A percentile compares a stretch with the other conserved stretches of the same genome.
phyloP scores from a whole-genome alignment of 1,139 yeast genomes.

The Blastobotrys buckinghamii region DNA sequence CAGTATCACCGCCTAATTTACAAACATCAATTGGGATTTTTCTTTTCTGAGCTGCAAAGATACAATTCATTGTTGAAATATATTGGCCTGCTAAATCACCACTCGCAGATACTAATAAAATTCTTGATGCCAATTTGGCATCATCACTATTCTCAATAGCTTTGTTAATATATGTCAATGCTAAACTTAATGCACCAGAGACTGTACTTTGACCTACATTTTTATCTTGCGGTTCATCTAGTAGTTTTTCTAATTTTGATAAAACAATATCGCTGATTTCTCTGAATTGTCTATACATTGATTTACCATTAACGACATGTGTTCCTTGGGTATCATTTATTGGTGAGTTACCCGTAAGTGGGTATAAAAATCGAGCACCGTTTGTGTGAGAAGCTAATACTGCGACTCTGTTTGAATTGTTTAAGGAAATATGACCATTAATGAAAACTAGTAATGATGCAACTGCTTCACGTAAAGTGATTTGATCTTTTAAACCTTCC shows the following conservation, averaged over 20 bases:
- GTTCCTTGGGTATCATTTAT: constrained; percentile 10
- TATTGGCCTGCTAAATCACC: constrained; percentile 78
- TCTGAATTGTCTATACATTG: constrained; percentile 83
- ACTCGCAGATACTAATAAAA: constrained; percentile 68
- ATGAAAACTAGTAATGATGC: constrained; percentile 62
- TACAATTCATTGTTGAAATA: constrained; percentile 91
- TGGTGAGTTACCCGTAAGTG: constrained; percentile 31
- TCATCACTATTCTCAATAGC: constrained; percentile 30
- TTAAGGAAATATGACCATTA: constrained; percentile 82
- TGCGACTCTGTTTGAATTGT: constrained; percentile 80
- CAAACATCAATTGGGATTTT: constrained; percentile 87
- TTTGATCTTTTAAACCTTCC: constrained; percentile 46
- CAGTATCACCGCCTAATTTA: constrained; percentile 70
- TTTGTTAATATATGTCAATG: constrained; percentile 74
- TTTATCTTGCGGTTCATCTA: constrained; percentile 27
- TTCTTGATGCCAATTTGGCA: constrained; percentile 54
- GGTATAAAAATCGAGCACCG: constrained; percentile 70
- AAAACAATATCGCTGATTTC: constrained; percentile 73
- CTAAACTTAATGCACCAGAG: constrained; percentile 74
- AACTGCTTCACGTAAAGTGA: constrained; percentile 49
- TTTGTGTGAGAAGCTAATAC: constrained; percentile 70
- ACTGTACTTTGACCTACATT: constrained; percentile 42
- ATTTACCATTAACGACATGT: constrained; percentile 28
- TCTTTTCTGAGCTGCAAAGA: constrained; percentile 88
- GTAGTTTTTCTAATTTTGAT: constrained; percentile 48